Conservation (phyloP, 2,329 filamentous ascomycete genomes). For the Neobulgaria alba region DNA sequence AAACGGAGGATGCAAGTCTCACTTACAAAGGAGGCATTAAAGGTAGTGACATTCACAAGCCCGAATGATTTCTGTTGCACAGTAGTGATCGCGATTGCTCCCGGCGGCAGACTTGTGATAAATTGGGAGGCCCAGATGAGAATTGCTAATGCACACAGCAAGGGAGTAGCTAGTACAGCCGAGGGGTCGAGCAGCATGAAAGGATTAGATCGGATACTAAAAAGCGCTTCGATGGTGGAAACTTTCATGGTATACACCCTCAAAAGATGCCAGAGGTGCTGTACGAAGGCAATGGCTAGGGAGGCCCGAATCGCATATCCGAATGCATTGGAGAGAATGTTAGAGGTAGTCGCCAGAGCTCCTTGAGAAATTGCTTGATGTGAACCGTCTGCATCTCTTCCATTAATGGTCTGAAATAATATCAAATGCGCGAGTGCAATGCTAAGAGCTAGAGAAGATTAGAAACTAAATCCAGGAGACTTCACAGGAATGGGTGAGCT, state of each 20-base stretch:
- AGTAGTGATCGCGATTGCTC: slow-evolving; percentile 15
- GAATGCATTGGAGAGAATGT: slow-evolving; percentile 19
- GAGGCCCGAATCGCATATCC: slow-evolving; percentile 11
- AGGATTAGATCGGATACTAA: slow-evolving; percentile 14
- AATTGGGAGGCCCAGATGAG: slow-evolving; percentile 13
- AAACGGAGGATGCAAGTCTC: neutral
- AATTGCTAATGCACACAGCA: slow-evolving; percentile 12
- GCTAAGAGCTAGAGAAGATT: slow-evolving; percentile 7
- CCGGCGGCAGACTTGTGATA: slow-evolving; percentile 17
- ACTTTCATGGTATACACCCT: slow-evolving; percentile 18
- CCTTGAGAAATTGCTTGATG: slow-evolving; percentile 15
- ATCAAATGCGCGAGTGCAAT: slow-evolving; percentile 15
- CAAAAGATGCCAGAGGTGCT: slow-evolving; percentile 19
- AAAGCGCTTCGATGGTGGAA: slow-evolving; percentile 19
- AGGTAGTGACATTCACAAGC: slow-evolving; percentile 10
- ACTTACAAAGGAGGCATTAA: slow-evolving; percentile 20
- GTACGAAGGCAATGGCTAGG: slow-evolving; percentile 13
- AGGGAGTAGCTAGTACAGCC: slow-evolving; percentile 12
- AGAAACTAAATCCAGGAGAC: neutral
- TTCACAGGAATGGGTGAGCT: neutral
- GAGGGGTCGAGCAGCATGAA: slow-evolving; percentile 9
- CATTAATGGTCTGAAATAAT: slow-evolving; percentile 17
- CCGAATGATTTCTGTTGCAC: slow-evolving; percentile 3
- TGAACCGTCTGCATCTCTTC: slow-evolving; percentile 16
- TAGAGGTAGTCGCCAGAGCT: slow-evolving; percentile 19